These are phyloP conservation scores for Paramecium pentaurelia DNA, from an alignment of 73 alveolate genomes.

Conservation along the genomic window DNA sequence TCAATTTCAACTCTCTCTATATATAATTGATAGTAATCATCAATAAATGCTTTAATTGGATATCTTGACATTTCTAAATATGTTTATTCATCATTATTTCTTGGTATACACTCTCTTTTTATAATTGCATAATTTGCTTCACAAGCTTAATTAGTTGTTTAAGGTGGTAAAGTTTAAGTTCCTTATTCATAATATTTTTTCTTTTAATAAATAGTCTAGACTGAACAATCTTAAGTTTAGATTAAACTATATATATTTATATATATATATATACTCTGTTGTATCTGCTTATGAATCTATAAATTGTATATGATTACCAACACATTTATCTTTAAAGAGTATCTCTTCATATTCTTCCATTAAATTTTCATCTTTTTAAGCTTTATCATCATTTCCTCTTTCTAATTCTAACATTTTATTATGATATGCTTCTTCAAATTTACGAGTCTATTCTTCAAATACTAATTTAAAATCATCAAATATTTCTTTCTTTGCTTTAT, in stretches of 20 bases:
- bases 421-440: conserved; percentile 37
- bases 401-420: conserved; percentile 3
- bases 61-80: conserved; percentile 28
- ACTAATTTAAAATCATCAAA: conserved; percentile 21
- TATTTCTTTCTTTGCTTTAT: conserved; percentile 28
- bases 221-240: not conserved
- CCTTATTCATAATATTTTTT: not conserved
- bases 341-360: not conserved
- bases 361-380: not conserved
- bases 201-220: not conserved
- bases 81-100: conserved; percentile 17
- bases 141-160: not conserved
- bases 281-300: not conserved
- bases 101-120: conserved; percentile 31
- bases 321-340: conserved; percentile 22
- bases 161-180: not conserved
- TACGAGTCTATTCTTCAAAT: conserved; percentile 6
- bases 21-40: conserved; percentile 4
- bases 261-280: not conserved
- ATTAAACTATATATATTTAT: not conserved
- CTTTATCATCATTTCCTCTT: not conserved
- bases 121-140: conserved; percentile 18
- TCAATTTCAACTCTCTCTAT: not conserved
- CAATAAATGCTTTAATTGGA: not conserved
- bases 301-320: not conserved